A percentile compares a stretch with the other conserved stretches of the same genome.
phyloP scores from a whole-genome alignment of 768 basidiomycete species.

The Trametes coccinea region DNA sequence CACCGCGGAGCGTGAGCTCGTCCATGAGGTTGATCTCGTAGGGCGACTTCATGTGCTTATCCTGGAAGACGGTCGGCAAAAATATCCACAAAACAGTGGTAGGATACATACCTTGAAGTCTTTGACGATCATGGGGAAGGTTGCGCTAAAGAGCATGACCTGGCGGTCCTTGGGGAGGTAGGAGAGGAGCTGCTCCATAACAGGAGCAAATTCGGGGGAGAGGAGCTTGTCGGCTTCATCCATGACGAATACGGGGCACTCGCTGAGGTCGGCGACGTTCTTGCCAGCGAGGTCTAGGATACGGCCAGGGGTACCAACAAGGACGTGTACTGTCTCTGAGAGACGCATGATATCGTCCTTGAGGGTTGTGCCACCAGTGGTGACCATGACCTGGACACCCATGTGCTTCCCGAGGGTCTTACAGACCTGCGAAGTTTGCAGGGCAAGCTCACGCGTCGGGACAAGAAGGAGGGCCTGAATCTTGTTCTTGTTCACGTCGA shows the following conservation, averaged over 20 bases:
- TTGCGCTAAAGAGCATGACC: slow-evolving; percentile 99
- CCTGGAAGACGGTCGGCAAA: slow-evolving; percentile 46
- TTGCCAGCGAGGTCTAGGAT: slow-evolving; percentile 95
- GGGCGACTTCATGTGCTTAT: slow-evolving; percentile 94
- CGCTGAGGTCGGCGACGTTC: slow-evolving; percentile 88
- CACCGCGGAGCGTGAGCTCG: slow-evolving; percentile 96
- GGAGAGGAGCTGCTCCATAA: slow-evolving; percentile 92
- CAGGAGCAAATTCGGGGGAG: slow-evolving; percentile 95
- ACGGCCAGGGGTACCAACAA: slow-evolving; percentile 96
- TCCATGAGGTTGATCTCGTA: slow-evolving; percentile 99
- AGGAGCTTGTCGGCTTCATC: slow-evolving; percentile 99
- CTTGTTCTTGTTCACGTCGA: slow-evolving; percentile 80
- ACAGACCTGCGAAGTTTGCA: slow-evolving; percentile 99
- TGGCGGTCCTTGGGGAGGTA: slow-evolving; percentile 85
- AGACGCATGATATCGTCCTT: slow-evolving; percentile 97
- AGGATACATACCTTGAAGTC: slow-evolving; percentile 82
- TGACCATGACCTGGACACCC: slow-evolving; percentile 97
- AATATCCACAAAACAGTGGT: neutral
- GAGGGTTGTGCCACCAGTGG: slow-evolving; percentile 96
- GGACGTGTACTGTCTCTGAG: slow-evolving; percentile 87
- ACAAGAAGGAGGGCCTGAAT: slow-evolving; percentile 97
- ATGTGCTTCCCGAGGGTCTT: slow-evolving; percentile 97
- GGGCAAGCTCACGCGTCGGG: slow-evolving; percentile 96
- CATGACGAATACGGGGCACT: slow-evolving; percentile 98
- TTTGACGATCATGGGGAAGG: slow-evolving; percentile 98